Base-by-base conservation (phyloP, 2,329 filamentous ascomycete species). In the Pseudocercospora musae region DNA sequence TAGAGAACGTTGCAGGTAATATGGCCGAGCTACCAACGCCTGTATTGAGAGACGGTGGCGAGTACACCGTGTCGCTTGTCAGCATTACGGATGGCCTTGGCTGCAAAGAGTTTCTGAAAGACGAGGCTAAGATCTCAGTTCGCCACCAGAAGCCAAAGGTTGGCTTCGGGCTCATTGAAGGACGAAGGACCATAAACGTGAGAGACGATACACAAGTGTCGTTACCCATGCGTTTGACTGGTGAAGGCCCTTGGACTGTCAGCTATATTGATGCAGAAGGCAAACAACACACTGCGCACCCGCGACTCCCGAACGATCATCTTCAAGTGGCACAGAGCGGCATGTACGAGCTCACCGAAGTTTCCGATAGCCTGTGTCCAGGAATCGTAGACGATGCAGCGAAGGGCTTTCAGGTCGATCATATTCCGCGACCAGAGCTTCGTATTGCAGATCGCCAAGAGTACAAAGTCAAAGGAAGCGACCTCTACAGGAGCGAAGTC, bases 71-170 rank as follows among this genome's bases (percentile, higher is more conserved):
- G 63, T 88, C 92, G 52, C 81, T 99, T 63, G 92, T 89, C 58
- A 94, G 89, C 69, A 86, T 99, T 59, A 91, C 92, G 68, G 95
- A 99, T 73, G 88, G 85, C 73, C 89, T 91, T 60, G 89, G 89
- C 46, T 99, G 95, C 78, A 92, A 92, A 71, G 91, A 91, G 58
- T 89, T 90, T 73, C 78, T 98, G 60, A 90, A 95, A 71, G 90
- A 95, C 61, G 91, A 94, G 74, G 84, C 89, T 58, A 94, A 90
- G 77, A 90, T 99, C 64, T 85, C 88, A 11, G 95, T 98, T 55
- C 87, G 93, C 55, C 89, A 92, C 60, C 94, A 98, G 77, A 89
- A 90, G 68, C 95, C 95, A 7, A 89, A 92, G 69, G 94, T 86
- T 6, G 87, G 88, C 2, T 99, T 99, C 77, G 94, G 92, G 9